Conservation (phyloP, 2,329 filamentous ascomycete genomes). For the Colletotrichum sp. region DNA sequence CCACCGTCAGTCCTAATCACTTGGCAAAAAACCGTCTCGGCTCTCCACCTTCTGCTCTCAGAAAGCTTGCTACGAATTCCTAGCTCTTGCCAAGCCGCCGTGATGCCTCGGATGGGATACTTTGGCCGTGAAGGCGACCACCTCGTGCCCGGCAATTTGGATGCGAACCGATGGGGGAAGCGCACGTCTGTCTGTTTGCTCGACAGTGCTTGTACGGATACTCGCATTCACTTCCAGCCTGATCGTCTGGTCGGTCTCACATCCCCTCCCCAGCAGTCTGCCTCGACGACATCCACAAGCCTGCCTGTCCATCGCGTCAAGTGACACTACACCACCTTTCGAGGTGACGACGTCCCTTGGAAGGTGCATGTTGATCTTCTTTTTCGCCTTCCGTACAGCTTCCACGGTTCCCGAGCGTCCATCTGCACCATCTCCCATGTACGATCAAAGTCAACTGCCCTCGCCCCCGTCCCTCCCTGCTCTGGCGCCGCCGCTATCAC, state of each 20-base stretch:
- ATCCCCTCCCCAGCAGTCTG: background rate
- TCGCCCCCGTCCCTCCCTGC: background rate
- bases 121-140: background rate
- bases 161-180: background rate
- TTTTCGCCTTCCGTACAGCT: slow-evolving; percentile 9
- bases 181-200: background rate
- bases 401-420: background rate
- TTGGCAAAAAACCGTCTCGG: background rate
- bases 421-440: background rate
- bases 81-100: slow-evolving; percentile 12
- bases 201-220: background rate
- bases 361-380: background rate
- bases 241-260: background rate
- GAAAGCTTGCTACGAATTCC: background rate
- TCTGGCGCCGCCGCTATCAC: background rate
- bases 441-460: slow-evolving; percentile 2
- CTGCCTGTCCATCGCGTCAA: background rate
- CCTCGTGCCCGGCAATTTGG: background rate
- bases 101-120: slow-evolving; percentile 11
- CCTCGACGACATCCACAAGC: background rate
- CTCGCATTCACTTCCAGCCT: background rate
- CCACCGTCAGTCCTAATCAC: background rate
- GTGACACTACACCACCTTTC: background rate
- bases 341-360: background rate
- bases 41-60: slow-evolving; percentile 19